phyloP scores from a whole-genome alignment of 177 flowering plant species.

The Vitis hybrid region DNA sequence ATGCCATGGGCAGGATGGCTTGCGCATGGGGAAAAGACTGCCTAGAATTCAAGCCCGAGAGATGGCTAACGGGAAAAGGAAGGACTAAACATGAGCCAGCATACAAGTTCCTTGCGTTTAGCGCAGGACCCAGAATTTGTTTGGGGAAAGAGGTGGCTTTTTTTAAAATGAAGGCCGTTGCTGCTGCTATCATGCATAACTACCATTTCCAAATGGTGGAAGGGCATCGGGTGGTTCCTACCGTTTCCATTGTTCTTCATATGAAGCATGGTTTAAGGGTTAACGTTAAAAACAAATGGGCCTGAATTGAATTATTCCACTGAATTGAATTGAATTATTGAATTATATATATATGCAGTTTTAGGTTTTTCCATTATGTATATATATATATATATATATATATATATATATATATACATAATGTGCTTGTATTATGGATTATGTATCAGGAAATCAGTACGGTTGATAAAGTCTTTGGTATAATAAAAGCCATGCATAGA shows the following conservation, averaged over 20 bases:
- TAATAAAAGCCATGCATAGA: no score
- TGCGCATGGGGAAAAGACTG: constrained; percentile 40
- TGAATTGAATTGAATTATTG: no score
- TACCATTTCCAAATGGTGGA: constrained; percentile 22
- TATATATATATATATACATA: no score
- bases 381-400: no score
- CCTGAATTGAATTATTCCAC: no score
- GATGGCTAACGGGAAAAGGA: constrained; percentile 33
- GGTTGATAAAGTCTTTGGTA: no score
- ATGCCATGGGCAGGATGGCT: constrained; percentile 40
- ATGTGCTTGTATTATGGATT: no score
- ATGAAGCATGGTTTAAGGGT: constrained; percentile 41
- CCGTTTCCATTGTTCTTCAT: constrained; percentile 18
- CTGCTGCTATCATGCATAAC: constrained; percentile 19
- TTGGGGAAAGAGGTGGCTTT: constrained; percentile 36
- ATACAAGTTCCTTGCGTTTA: constrained; percentile 33
- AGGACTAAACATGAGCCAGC: constrained; percentile 24
- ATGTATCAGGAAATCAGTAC: no score
- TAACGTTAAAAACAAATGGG: constrained; percentile 10
- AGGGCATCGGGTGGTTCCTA: constrained; percentile 25
- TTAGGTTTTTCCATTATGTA: no score
- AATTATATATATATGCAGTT: no score
- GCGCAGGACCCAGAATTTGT: constrained; percentile 43
- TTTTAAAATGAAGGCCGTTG: constrained; percentile 33
- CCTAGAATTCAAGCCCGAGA: constrained; percentile 40